Conservation (phyloP, 1,284 basidiomycete genomes). For the Rhodotorula mucilaginosa region DNA sequence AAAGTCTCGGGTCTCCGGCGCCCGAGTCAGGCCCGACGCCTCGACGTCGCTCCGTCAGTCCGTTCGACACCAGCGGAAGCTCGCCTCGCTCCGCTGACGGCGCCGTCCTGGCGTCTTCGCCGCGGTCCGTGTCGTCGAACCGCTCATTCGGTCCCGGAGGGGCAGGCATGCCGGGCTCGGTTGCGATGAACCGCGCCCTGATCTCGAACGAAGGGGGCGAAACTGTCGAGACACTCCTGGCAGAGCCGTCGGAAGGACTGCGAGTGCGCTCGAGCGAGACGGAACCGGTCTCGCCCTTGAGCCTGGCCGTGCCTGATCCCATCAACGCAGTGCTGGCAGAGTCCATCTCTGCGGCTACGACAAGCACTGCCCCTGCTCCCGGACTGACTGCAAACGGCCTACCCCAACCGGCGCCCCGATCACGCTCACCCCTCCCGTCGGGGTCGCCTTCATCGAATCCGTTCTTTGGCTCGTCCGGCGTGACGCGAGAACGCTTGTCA, state of each 20-base stretch:
- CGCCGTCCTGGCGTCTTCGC: neutral
- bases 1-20: constrained; percentile 1
- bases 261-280: neutral
- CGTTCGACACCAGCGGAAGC: neutral
- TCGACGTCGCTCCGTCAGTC: neutral
- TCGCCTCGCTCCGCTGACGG: neutral
- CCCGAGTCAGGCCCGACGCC: neutral
- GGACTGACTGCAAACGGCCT: neutral
- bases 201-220: constrained; percentile 22
- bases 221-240: neutral
- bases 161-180: constrained; percentile 12
- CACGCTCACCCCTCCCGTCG: constrained; percentile 2
- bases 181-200: constrained; percentile 30
- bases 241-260: neutral
- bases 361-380: too few species aligned
- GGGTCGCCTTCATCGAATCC: constrained; percentile 24
- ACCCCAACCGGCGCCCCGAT: neutral
- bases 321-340: too few species aligned
- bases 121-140: neutral
- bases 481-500: constrained; percentile 26
- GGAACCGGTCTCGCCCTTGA: neutral
- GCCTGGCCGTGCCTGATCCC: neutral
- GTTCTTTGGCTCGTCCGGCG: constrained; percentile 29
- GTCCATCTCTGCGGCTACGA: too few species aligned
- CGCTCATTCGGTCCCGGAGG: neutral